These are phyloP conservation scores for Plasmodium knowlesi DNA, from an alignment of 169 alveolate genomes.

Conservation along the genomic window DNA sequence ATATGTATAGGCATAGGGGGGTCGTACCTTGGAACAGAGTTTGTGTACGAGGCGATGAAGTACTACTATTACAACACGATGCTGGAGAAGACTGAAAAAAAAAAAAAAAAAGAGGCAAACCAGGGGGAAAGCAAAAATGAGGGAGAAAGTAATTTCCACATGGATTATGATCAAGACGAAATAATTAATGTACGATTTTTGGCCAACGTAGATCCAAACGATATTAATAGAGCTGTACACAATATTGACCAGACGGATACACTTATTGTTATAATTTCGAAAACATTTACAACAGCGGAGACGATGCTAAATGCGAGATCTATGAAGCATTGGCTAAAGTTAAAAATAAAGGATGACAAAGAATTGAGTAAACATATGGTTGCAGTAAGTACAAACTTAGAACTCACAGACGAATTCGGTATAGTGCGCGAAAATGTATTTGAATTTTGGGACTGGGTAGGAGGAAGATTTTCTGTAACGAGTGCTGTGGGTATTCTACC, in stretches of 20 bases:
- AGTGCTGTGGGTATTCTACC: slow-evolving; percentile 99
- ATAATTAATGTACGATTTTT: slow-evolving; percentile 89
- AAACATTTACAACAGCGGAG: slow-evolving; percentile 99
- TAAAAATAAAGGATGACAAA: slow-evolving; percentile 79
- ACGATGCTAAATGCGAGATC: slow-evolving; percentile 97
- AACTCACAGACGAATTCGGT: slow-evolving; percentile 95
- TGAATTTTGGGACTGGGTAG: slow-evolving; percentile 99
- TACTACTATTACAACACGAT: slow-evolving; percentile 77
- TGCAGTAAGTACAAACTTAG: slow-evolving; percentile 95
- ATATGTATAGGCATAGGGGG: slow-evolving; percentile 99
- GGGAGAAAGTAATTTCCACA: neutral
- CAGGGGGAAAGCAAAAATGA: neutral
- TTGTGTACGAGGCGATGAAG: slow-evolving; percentile 93
- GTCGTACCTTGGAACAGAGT: slow-evolving; percentile 96
- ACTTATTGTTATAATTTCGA: slow-evolving; percentile 93
- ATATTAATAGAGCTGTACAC: slow-evolving; percentile 92
- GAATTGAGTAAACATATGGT: slow-evolving; percentile 88
- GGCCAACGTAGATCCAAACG: slow-evolving; percentile 99
- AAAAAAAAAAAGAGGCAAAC: neutral
- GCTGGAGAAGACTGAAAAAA: neutral
- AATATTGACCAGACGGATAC: slow-evolving; percentile 88
- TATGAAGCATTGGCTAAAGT: slow-evolving; percentile 91
- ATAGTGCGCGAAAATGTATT: slow-evolving; percentile 94
- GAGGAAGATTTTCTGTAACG: slow-evolving; percentile 98
- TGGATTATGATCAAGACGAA: slow-evolving; percentile 34